Evolutionary conservation across 2,329 filamentous ascomycete species (phyloP), one percentile per base, ranked within the genome.

Genomic region (Pyrenophora graminea): DNA sequence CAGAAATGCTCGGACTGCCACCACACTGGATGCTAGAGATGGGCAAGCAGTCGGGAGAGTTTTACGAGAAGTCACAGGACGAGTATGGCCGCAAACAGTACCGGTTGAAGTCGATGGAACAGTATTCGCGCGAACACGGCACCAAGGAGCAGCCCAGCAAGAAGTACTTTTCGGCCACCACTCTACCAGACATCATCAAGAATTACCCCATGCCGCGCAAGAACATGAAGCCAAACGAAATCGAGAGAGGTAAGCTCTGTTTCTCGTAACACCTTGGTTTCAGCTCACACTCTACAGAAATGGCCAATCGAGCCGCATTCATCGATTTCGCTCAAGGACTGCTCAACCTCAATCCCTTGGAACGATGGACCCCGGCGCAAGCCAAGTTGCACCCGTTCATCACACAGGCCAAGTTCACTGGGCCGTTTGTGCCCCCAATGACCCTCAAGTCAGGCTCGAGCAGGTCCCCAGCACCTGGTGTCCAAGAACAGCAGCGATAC

Each of bases 21-120:
- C 93, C 91, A 32, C 95, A 91, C 59, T 99, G 94, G 94, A 99
- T 99, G 94, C 83, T 99, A 49, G 94, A 99, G 71, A 95, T 96
- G 83, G 94, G 94, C 64, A 99, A 99, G 76, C 94, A 99, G 73
- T 90, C 93, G 1, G 90, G 91, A 38, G 92, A 97, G 65, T 99
- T 99, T 72, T 99, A 96, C 67, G 93, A 99, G 74, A 97, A 97
- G 76, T 81, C 82, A 12, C 85, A 87, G 58, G 94, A 99, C 69
- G 94, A 99, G 69, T 99, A 90, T 68, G 93, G 93, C 33, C 85
- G 94, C 59, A 88, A 91, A 64, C 92, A 87, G 6, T 97, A 96
- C 72, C 85, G 93, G 46, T 79, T 99, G 33, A 99, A 99, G 79
- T 91, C 89, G 61, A 95, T 99, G 90, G 94, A 99, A 70, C 91